A percentile compares a stretch with the other conserved stretches of the same genome.
Evolutionary conservation across 768 basidiomycete species (phyloP).

Genomic region (Leccinum imitatum): DNA sequence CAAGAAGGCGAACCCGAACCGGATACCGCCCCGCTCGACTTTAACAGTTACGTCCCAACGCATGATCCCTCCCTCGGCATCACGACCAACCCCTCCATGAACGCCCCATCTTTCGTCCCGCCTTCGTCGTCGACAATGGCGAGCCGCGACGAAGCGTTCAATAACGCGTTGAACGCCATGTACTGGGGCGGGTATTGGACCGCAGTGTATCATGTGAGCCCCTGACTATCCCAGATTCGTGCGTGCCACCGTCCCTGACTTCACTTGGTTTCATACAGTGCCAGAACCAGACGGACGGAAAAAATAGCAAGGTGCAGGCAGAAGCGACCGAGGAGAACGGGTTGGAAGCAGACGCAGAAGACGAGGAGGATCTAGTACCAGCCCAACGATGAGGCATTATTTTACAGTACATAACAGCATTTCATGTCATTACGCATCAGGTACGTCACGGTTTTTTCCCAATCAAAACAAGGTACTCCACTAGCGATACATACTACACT

Average conservation of each 20-base stretch:
- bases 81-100: constrained; percentile 23
- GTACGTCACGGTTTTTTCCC: constrained; percentile 19
- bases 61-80: constrained; percentile 63
- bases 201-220: constrained; percentile 62
- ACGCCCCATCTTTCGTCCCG: constrained; percentile 32
- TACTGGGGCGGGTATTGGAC: constrained; percentile 91
- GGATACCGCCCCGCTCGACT: constrained; percentile 66
- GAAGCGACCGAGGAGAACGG: constrained; percentile 32
- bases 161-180: no score
- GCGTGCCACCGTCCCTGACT: no score
- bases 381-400: neutral
- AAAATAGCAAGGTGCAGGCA: constrained; percentile 22
- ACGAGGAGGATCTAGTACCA: constrained; percentile 23
- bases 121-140: constrained; percentile 40
- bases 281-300: constrained; percentile 28
- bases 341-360: constrained; percentile 23
- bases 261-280: constrained; percentile 26
- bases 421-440: constrained; percentile 7
- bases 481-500: neutral
- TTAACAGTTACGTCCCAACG: constrained; percentile 61
- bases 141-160: constrained; percentile 71
- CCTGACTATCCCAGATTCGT: neutral
- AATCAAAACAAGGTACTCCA: no score
- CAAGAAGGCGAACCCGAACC: constrained; percentile 26
- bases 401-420: neutral